Evolutionary conservation across 257 asterid genomes (phyloP), one percentile per base, ranked within the genome.

Genomic region (Ballota nigra): DNA sequence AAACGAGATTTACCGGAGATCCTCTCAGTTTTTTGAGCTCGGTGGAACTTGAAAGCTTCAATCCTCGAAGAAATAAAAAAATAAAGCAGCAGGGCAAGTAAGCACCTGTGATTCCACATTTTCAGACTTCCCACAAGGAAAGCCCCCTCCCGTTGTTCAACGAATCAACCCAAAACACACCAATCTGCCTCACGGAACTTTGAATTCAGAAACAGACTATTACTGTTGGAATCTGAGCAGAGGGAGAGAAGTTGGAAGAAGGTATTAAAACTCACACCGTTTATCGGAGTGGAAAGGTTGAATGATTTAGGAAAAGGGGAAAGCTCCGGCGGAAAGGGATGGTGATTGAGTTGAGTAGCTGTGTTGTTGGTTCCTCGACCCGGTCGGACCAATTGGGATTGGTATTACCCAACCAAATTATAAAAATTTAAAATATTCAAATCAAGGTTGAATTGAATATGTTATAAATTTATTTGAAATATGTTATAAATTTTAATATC

Each of bases 21-120:
- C 45, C 86, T 78, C 79, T 82, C 86, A 60, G 81, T 72, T 7
- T 62, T 79, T 12, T 78, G 86, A 63, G 79, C 78, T 38, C 76
- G 69, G 6, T 79, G 83, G 58, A 78, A 78, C 49, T 79, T 77
- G 68, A 78, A 78, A 26, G 78, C 79, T 59, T 69, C 80, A 61
- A 69, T 51, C 79, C 75, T 73, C 79, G 24, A 72, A 43, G 45
- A 72, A 33, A 73, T 28, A 33, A 47, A 56, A 13, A 78, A 22
- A 69, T 6, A 43, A 12, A 81, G 60, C 9, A 82, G 20, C 75
- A 73, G 19, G 70, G 63, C 58, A 11, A 76, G 68, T 52, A 75
- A 67, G 69, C 68, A 64, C 51, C 72, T 69, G 41, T 7, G 23
- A 26, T 75, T 72, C 73, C 72, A 69, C 86, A 82, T 68, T 72